Base-by-base conservation (phyloP, 2,329 filamentous ascomycete genomes). In the Albophoma yamanashiensis region DNA sequence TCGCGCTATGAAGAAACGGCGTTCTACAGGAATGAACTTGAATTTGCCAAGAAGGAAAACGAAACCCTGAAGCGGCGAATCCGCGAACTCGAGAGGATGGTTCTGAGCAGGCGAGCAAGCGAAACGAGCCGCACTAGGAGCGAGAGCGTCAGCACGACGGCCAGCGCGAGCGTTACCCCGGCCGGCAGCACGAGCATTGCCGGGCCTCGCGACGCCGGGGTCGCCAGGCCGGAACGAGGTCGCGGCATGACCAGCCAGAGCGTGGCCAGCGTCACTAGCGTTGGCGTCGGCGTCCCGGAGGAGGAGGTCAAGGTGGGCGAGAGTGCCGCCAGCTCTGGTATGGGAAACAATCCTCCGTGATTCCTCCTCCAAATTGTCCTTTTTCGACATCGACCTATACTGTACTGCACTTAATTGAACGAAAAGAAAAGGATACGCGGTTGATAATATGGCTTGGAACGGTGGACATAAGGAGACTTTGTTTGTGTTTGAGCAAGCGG, bases 31-130 rank as follows among this genome's bases (percentile, higher is more conserved):
- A 76, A 79, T 43, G 85, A 88, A 67, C 74, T 88, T 0, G 85
- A 88, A 31, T 73, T 67, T 6, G 82, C 83, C 45, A 87, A 86
- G 73, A 76, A 79, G 55, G 86, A 89, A 71, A 88, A 89, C 62
- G 85, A 88, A 58, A 69, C 71, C 0, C 72, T 89, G 55, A 86
- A 85, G 74, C 76, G 79, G 59, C 78, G 82, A 17, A 81, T 89
- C 61, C 78, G 83, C 55, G 85, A 88, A 52, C 72, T 89, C 14
- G 86, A 89, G 73, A 76, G 78, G 43, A 72, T 78, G 63, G 73
- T 87, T 9, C 74, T 78, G 8, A 79, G 82, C 56, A 71, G 78
- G 14, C 73, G 78, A 40, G 72, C 76, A 43, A 79, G 79, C 64
- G 80, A 82, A 57, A 73, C 74, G 14, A 76, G 76, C 65, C 71